Evolutionary conservation across 2,329 filamentous ascomycete species (phyloP).

Genomic region (Colletotrichum higginsianum): DNA sequence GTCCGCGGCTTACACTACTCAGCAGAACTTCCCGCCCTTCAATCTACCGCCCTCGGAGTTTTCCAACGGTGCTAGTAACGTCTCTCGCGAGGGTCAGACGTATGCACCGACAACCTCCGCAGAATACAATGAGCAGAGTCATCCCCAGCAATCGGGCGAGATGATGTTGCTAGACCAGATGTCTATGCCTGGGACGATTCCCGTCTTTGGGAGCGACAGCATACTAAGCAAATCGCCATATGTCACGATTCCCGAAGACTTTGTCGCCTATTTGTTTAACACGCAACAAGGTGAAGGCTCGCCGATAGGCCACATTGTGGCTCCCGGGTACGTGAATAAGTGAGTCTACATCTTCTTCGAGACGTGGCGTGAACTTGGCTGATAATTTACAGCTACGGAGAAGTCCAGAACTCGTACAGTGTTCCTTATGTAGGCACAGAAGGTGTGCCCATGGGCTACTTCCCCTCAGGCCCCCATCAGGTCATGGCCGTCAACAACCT

Average conservation of each 20-base stretch:
- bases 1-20: slow-evolving; percentile 67
- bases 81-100: slow-evolving; percentile 53
- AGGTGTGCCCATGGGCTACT: slow-evolving; percentile 66
- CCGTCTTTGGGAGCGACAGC: slow-evolving; percentile 88
- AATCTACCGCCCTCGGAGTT: slow-evolving; percentile 75
- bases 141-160: slow-evolving; percentile 62
- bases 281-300: slow-evolving; percentile 70
- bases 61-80: slow-evolving; percentile 48
- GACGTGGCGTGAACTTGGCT: slow-evolving; percentile 42
- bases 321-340: slow-evolving; percentile 55
- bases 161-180: slow-evolving; percentile 75
- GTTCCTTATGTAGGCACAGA: slow-evolving; percentile 66
- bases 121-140: slow-evolving; percentile 63
- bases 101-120: slow-evolving; percentile 56
- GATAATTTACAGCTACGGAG: slow-evolving; percentile 63
- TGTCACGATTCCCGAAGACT: slow-evolving; percentile 86
- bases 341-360: slow-evolving; percentile 17
- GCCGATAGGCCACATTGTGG: slow-evolving; percentile 67
- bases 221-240: slow-evolving; percentile 88
- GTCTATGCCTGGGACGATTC: slow-evolving; percentile 78
- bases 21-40: slow-evolving; percentile 75
- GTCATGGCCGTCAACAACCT: slow-evolving; percentile 93
- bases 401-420: slow-evolving; percentile 65
- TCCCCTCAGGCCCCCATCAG: slow-evolving; percentile 76
- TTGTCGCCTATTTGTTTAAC: slow-evolving; percentile 88